Percentiles rank a stretch among this genome's conserved stretches.
These are phyloP conservation scores for Endocarpon pusillum DNA, from an alignment of 495 filamentous ascomycete species.

Conservation along the genomic window DNA sequence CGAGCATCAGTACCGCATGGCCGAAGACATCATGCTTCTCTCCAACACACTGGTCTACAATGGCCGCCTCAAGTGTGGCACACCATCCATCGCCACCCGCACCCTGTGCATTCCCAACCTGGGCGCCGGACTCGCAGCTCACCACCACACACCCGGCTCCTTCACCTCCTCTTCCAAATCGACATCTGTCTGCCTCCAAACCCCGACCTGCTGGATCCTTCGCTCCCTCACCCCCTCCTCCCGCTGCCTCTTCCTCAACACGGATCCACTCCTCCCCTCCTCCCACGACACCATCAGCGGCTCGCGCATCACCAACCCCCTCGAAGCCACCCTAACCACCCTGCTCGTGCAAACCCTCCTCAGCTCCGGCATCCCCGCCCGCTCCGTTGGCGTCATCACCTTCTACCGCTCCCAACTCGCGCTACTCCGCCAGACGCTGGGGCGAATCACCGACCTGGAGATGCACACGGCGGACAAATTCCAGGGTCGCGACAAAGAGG, in stretches of 20 bases:
- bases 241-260: constrained; percentile 76
- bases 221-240: constrained; percentile 48
- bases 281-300: constrained; percentile 57
- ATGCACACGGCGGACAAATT: constrained; percentile 95
- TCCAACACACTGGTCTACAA: constrained; percentile 88
- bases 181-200: constrained; percentile 30
- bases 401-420: constrained; percentile 87
- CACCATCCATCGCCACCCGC: constrained; percentile 48
- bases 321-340: constrained; percentile 54
- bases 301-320: constrained; percentile 69
- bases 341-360: constrained; percentile 70
- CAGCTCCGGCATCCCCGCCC: constrained; percentile 50
- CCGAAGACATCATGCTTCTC: constrained; percentile 83
- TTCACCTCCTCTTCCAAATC: constrained; percentile 12
- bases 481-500: constrained; percentile 88
- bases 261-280: constrained; percentile 46
- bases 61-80: constrained; percentile 79
- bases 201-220: constrained; percentile 64
- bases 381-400: constrained; percentile 90
- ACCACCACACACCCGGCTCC: constrained; percentile 31
- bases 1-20: constrained; percentile 96
- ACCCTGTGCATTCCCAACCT: constrained; percentile 43
- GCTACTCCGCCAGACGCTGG: constrained; percentile 37
- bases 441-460: constrained; percentile 46
- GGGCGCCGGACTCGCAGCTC: constrained; percentile 33